A percentile compares a stretch with the other conserved stretches of the same genome.
Conservation (phyloP, 768 basidiomycete species). For the Pulveroboletus sp. region DNA sequence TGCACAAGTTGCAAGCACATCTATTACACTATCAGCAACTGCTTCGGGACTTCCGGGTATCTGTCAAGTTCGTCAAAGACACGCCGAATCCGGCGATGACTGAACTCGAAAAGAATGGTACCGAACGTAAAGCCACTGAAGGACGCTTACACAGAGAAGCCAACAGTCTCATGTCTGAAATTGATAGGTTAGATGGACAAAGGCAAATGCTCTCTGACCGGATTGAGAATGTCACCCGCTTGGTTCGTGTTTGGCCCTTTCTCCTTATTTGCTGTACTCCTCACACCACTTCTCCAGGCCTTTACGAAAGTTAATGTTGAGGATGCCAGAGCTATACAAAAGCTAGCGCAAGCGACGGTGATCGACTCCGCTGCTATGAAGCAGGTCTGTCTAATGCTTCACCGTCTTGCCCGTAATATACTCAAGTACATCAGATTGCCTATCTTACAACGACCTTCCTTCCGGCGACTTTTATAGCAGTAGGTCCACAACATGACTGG, state of each 20-base stretch:
- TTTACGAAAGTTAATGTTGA: slow-evolving; percentile 54
- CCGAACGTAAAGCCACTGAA: slow-evolving; percentile 20
- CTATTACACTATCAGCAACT: slow-evolving; percentile 52
- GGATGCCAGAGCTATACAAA: slow-evolving; percentile 48
- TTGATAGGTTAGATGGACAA: slow-evolving; percentile 39
- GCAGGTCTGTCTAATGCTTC: slow-evolving; percentile 17
- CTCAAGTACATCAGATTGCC: slow-evolving; percentile 30
- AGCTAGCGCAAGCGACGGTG: slow-evolving; percentile 43
- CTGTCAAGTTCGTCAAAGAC: slow-evolving; percentile 43
- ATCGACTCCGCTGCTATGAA: slow-evolving; percentile 40
- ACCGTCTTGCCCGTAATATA: background rate
- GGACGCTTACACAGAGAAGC: slow-evolving; percentile 44
- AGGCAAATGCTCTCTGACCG: slow-evolving; percentile 30
- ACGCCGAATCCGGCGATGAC: slow-evolving; percentile 49
- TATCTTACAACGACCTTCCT: slow-evolving; percentile 61
- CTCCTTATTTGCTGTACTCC: background rate
- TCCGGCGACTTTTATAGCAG: slow-evolving; percentile 43
- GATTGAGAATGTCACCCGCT: slow-evolving; percentile 32
- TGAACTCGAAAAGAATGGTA: slow-evolving; percentile 7
- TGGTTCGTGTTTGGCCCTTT: slow-evolving; percentile 19
- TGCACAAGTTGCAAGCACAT: slow-evolving; percentile 56
- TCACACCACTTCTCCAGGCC: slow-evolving; percentile 34
- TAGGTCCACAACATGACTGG: slow-evolving; percentile 4
- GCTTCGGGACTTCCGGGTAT: slow-evolving; percentile 48
- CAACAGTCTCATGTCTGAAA: slow-evolving; percentile 45